Evolutionary conservation across 2,329 filamentous ascomycete species (phyloP).

Genomic region (Aspergillus tubingensis): DNA sequence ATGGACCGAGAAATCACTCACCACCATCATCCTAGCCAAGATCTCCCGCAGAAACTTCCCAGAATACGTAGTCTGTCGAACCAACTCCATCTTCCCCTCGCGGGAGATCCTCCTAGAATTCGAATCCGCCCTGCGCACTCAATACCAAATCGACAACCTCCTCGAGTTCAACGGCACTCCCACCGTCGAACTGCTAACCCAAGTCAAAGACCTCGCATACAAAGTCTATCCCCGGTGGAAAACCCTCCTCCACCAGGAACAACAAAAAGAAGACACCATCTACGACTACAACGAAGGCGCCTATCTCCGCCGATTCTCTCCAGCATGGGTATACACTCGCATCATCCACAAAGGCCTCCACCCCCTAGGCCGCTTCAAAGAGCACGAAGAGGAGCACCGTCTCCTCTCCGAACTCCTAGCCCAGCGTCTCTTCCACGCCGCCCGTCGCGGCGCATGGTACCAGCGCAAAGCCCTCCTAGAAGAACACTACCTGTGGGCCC

Average conservation of each 20-base stretch:
- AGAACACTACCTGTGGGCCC: conserved; percentile 85
- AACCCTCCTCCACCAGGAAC: conserved; percentile 69
- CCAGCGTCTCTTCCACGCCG: conserved; percentile 81
- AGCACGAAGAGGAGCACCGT: conserved; percentile 73
- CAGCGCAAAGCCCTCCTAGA: conserved; percentile 91
- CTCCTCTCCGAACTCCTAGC: conserved; percentile 73
- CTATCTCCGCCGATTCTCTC: conserved; percentile 85
- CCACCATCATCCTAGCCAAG: conserved; percentile 89
- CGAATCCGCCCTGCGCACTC: conserved; percentile 79
- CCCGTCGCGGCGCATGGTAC: conserved; percentile 88
- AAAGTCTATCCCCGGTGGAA: conserved; percentile 81
- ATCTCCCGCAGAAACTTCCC: conserved; percentile 88
- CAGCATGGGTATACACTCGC: conserved; percentile 89
- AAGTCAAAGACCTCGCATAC: conserved; percentile 71
- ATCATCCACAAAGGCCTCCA: conserved; percentile 86
- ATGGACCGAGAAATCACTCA: conserved; percentile 96
- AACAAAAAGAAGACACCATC: conserved; percentile 71
- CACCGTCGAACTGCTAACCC: conserved; percentile 64
- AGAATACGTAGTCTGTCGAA: conserved; percentile 84
- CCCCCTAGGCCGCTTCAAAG: conserved; percentile 78
- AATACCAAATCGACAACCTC: conserved; percentile 77
- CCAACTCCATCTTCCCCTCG: conserved; percentile 82
- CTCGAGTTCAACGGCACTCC: conserved; percentile 77
- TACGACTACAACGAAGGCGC: conserved; percentile 83
- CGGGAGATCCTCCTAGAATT: conserved; percentile 79